phyloP scores from a whole-genome alignment of 768 basidiomycete species.

The Cyathus striatus region DNA sequence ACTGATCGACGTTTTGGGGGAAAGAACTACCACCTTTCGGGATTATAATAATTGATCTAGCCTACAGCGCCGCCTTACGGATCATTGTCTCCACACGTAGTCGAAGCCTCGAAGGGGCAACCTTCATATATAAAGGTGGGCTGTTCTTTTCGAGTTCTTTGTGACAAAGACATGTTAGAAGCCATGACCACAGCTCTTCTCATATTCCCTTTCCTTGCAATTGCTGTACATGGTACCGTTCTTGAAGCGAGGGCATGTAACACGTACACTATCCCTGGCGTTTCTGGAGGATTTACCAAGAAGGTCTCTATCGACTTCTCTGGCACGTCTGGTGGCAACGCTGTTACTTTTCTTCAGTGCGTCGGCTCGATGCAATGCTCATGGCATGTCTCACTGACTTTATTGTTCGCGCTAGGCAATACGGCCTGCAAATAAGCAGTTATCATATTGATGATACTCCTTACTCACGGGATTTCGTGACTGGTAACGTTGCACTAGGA shows the following conservation, averaged over 20 bases:
- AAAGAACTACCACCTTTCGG: no score
- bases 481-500: conserved; percentile 22
- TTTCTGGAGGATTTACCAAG: conserved; percentile 22
- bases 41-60: no score
- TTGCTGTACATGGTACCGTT: neutral
- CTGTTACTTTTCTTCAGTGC: conserved; percentile 17
- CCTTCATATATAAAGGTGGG: no score
- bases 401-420: conserved; percentile 7
- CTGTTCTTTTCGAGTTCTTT: no score
- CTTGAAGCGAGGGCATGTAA: conserved; percentile 11
- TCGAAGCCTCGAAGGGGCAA: no score
- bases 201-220: neutral
- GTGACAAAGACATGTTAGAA: no score
- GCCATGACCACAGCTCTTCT: no score
- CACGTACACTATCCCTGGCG: conserved; percentile 19
- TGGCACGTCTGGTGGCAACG: conserved; percentile 13
- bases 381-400: neutral
- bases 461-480: conserved; percentile 18
- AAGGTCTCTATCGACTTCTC: conserved; percentile 21
- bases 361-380: no score
- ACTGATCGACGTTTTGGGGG: no score
- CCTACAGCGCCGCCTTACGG: no score
- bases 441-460: conserved; percentile 14
- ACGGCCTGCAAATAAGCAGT: conserved; percentile 23
- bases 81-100: no score